Evolutionary conservation across 371 early-diverging fungal genomes (phyloP), one percentile per base, ranked within the genome.

Genomic region (Aphelidium insulamus): DNA sequence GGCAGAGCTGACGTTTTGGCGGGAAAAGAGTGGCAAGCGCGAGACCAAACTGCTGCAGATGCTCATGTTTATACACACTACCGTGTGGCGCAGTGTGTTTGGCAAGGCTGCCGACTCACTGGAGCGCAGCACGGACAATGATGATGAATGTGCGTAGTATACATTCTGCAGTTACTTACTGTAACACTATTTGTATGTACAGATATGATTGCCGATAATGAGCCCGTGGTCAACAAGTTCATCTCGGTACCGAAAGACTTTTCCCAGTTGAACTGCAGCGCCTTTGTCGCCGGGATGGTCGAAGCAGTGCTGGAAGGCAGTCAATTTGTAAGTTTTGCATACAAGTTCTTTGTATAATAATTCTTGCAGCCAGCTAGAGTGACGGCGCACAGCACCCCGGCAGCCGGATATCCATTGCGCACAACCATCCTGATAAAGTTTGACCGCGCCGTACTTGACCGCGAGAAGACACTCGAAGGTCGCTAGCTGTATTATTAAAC

Each of bases 141-240:
- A 86, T 27, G 92, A 92, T 39, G 91, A 94, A 67, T 92, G 80
- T 76, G 59, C 36, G 58, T 33, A 18, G 10, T 5, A 4, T 38
- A 12, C 52, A 39, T 9, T 31, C 21, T 23, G 21, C 4, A 30
- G 21, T n/a, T 21, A 10, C 33, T 24, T 3, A 44, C 11, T 22
- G 10, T 11, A 21, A 9, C 19, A 24, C 19, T 19, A n/a, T n/a
- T 20, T 17, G 21, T 27, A 4, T 21, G 27, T 9, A 15, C 52
- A 84, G 79, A 90, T 44, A 94, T 94, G 95, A 82, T 94, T 23
- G 77, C 78, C 12, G 95, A 94, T 49, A 88, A 90, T 41, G 90
- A 94, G 31, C 90, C 88, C 1, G 36, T 73, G 5, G 56, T 87
- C 25, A 70, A 68, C 26, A 73, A 70, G 46, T 91, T 72, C 54